These are phyloP conservation scores for Camptophora hylomeconis DNA, from an alignment of 2,329 filamentous ascomycete species.

Conservation along the genomic window DNA sequence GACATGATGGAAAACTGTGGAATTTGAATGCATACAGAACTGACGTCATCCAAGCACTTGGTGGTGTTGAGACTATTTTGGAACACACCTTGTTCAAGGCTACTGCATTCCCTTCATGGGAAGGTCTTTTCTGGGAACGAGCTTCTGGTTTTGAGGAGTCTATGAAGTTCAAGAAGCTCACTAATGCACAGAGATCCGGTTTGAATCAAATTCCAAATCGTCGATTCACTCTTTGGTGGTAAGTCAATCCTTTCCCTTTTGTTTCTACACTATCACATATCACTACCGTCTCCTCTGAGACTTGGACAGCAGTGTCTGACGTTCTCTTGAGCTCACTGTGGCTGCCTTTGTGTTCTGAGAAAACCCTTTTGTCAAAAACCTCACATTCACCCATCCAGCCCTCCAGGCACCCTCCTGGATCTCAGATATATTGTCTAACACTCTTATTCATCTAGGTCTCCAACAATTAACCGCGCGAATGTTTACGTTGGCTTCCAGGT, in stretches of 20 bases:
- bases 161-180: conserved; percentile 99
- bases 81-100: conserved; percentile 96
- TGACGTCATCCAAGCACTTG: conserved; percentile 89
- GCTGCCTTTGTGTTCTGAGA: too few relatives aligned
- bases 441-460: too few relatives aligned
- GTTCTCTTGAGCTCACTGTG: too few relatives aligned
- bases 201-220: conserved; percentile 97
- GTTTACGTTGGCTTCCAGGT: conserved; percentile 99
- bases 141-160: conserved; percentile 45
- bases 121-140: conserved; percentile 83
- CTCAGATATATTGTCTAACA: too few relatives aligned
- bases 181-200: conserved; percentile 92
- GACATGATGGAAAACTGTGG: conserved; percentile 96
- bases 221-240: conserved; percentile 98
- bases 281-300: conserved; percentile 55
- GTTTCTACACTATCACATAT: too few relatives aligned
- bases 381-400: too few relatives aligned
- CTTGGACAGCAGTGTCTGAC: conserved; percentile 74
- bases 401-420: too few relatives aligned
- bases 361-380: too few relatives aligned
- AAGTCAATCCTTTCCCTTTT: conserved; percentile 3
- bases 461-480: conserved; percentile 86
- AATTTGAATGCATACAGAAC: conserved; percentile 92
- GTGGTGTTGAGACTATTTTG: conserved; percentile 93
- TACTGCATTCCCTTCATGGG: conserved; percentile 93